These are phyloP conservation scores for Talaromyces atroroseus DNA, from an alignment of 2,329 filamentous ascomycete genomes.

Conservation along the genomic window DNA sequence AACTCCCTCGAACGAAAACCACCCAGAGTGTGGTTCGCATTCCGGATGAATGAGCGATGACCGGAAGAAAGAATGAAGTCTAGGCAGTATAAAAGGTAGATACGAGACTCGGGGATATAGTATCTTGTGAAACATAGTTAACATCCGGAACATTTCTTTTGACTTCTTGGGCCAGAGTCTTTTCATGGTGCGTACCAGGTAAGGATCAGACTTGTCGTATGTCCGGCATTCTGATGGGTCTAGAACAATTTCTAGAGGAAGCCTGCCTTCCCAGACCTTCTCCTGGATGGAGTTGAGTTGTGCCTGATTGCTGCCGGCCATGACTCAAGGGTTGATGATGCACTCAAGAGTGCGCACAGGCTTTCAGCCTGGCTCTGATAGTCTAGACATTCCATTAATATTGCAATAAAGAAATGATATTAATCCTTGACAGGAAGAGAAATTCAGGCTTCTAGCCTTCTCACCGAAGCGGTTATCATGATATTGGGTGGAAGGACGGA, in stretches of 20 bases:
- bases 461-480: no score
- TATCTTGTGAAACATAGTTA: constrained; percentile 38
- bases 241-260: constrained; percentile 57
- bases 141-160: not conserved
- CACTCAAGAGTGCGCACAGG: not conserved
- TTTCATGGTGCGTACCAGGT: constrained; percentile 43
- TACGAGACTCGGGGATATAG: constrained; percentile 63
- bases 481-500: no score
- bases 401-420: not conserved
- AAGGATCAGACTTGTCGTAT: constrained; percentile 56
- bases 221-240: constrained; percentile 55
- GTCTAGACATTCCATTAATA: not conserved
- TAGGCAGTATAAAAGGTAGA: constrained; percentile 59
- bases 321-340: not conserved
- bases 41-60: constrained; percentile 54
- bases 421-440: not conserved
- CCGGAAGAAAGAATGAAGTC: constrained; percentile 59
- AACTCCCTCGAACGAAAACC: constrained; percentile 64
- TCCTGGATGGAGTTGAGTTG: constrained; percentile 33
- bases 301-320: constrained; percentile 15
- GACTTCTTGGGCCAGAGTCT: not conserved
- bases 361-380: not conserved
- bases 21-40: constrained; percentile 48
- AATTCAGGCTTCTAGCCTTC: not conserved
- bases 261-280: constrained; percentile 54